Percentiles rank a stretch among this genome's conserved stretches.
Evolutionary conservation across 352 stramenopile species (phyloP).

Genomic region (Phytophthora vignae): DNA sequence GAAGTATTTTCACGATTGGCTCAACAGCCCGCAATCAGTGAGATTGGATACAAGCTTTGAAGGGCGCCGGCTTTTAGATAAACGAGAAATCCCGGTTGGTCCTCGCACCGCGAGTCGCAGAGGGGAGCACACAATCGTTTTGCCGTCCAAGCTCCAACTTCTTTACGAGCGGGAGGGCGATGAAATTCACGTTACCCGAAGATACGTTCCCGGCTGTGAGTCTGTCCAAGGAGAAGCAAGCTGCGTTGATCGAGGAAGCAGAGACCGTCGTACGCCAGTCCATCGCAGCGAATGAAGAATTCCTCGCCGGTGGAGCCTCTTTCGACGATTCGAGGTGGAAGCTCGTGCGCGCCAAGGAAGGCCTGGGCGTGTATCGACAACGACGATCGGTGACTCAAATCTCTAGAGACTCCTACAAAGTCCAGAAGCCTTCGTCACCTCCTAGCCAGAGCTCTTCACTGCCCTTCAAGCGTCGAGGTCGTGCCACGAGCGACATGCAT

Average conservation of each 20-base stretch:
- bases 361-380: constrained; percentile 42
- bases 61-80: neutral
- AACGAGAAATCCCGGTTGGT: neutral
- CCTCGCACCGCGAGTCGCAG: neutral
- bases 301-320: constrained; percentile 27
- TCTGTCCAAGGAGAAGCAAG: constrained; percentile 37
- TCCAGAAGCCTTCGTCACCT: constrained; percentile 1
- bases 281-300: constrained; percentile 49
- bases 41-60: neutral
- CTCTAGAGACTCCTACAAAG: neutral
- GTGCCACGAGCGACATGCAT: neutral
- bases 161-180: constrained; percentile 8
- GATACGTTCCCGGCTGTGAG: constrained; percentile 42
- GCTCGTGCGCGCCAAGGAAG: constrained; percentile 46
- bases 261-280: constrained; percentile 52
- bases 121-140: constrained; percentile 13
- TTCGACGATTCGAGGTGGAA: constrained; percentile 49
- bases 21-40: neutral
- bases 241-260: constrained; percentile 45
- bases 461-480: constrained; percentile 17
- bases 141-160: neutral
- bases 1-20: neutral
- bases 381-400: constrained; percentile 1
- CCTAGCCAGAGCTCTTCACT: neutral
- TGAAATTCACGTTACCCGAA: constrained; percentile 56